Conservation (phyloP, 2,329 filamentous ascomycete genomes). For the Cryoendolithus antarcticus region DNA sequence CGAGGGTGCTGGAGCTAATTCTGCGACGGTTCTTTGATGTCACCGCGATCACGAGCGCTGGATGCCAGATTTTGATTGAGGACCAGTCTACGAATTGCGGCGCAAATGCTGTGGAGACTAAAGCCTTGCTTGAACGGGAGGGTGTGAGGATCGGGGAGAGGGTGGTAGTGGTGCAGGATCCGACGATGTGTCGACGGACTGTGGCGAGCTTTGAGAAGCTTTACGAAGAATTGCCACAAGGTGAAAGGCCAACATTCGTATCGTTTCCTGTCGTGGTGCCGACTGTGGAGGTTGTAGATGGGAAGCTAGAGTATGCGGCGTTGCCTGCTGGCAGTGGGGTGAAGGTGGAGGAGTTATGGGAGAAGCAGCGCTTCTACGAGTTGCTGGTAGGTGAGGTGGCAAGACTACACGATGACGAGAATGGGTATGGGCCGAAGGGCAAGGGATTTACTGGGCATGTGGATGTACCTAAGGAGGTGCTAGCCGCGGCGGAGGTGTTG, state of each 20-base stretch:
- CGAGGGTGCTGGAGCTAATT: constrained; percentile 27
- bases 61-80: constrained; percentile 29
- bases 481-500: constrained; percentile 15
- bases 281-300: constrained; percentile 2
- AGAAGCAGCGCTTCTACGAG: constrained; percentile 27
- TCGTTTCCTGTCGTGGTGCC: constrained; percentile 25
- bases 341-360: constrained; percentile 22
- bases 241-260: constrained; percentile 12
- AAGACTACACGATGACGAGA: constrained; percentile 29
- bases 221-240: constrained; percentile 16
- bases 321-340: background rate
- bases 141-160: constrained; percentile 15
- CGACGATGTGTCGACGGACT: constrained; percentile 34
- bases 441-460: constrained; percentile 34
- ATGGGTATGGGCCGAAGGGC: constrained; percentile 34
- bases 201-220: constrained; percentile 29
- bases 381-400: constrained; percentile 34
- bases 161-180: constrained; percentile 32
- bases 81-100: constrained; percentile 36
- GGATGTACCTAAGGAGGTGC: constrained; percentile 26
- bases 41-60: constrained; percentile 11
- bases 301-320: constrained; percentile 5
- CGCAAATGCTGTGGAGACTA: constrained; percentile 29
- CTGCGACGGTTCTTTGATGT: constrained; percentile 21
- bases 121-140: constrained; percentile 22